Base-by-base conservation (phyloP, 2,329 filamentous ascomycete genomes). In the Teratosphaeria viscida region DNA sequence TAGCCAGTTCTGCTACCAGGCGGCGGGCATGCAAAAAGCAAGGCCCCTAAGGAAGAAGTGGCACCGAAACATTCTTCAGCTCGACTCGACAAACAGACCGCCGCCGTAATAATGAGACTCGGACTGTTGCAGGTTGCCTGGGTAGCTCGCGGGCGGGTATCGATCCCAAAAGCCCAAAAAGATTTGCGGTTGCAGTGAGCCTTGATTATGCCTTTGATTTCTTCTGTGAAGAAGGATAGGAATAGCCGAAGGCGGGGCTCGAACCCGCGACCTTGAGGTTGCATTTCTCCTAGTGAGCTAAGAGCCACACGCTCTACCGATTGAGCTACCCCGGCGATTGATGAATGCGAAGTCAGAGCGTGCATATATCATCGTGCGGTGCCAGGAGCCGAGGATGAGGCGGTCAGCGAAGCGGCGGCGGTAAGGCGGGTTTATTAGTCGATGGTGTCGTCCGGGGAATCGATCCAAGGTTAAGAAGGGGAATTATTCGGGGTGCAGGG, bases 251-350 rank as follows among this genome's bases (percentile, higher is more conserved):
- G 37, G 37, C 37, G 37, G 37, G 37, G 37, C 37, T 49, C 43
- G 34, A 32, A 64, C 63, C 62, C 64, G 61, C 64, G 64, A 65
- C 64, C 64, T 65, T 65, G 64, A 65, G 64, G 64, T 65, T 57
- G 26, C 16, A 12, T 16, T 37, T 59, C 57, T 61, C 43, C 27
- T 52, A 49, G 34, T 54, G 11, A 29, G 4, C 35, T 65, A 65
- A 66, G 63, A 66, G 65, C 65, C 65, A 66, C 63, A 66, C 63
- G 61, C 61, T 62, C 59, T 63, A 60, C 59, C 76, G 75, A 78
- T 78, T 78, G 76, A 78, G 76, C 76, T 78, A 78, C 74, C 76
- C 76, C 71, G 75, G 76, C 76, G 16, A 43, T 14, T 43, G 7
- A 43, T 43, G 19, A 12, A 14, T 14, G 37, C 2, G 4, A 14